phyloP scores from a whole-genome alignment of 371 early-diverging fungal species.

The Rhizopus microsporus region DNA sequence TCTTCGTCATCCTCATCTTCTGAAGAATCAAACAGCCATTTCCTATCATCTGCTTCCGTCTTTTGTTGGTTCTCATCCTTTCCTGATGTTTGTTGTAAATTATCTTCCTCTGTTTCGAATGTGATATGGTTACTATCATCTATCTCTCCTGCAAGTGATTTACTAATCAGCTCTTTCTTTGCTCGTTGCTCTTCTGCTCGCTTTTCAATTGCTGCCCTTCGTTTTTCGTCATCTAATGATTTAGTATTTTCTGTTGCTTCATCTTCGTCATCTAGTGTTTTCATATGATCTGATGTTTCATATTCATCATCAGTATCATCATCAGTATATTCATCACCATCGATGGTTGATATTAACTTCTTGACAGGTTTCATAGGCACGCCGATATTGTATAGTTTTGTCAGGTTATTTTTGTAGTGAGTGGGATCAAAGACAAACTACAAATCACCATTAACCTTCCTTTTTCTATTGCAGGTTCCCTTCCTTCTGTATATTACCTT shows the following conservation, averaged over 20 bases:
- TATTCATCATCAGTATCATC: conserved; percentile 13
- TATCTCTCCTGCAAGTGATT: conserved; percentile 17
- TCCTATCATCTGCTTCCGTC: conserved; percentile 35
- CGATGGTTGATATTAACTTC: conserved; percentile 33
- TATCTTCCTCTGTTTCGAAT: conserved; percentile 34
- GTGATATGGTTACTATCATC: conserved; percentile 25
- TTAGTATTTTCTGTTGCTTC: neutral
- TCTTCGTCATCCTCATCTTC: conserved; percentile 34
- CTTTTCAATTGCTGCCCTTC: conserved; percentile 39
- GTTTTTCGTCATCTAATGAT: conserved; percentile 28
- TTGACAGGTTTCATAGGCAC: conserved; percentile 46
- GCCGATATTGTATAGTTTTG: conserved; percentile 58
- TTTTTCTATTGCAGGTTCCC: neutral
- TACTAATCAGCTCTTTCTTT: conserved; percentile 28
- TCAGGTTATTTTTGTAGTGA: conserved; percentile 71
- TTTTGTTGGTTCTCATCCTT: conserved; percentile 31
- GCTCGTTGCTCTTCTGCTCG: conserved; percentile 25
- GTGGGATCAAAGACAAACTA: conserved; percentile 73
- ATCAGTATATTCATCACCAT: conserved; percentile 3
- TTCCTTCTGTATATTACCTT: conserved; percentile 16
- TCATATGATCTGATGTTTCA: neutral
- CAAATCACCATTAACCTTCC: neutral
- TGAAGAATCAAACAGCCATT: conserved; percentile 61
- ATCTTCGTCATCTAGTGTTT: neutral
- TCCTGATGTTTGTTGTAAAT: conserved; percentile 6